Evolutionary conservation across 169 alveolate genomes (phyloP), one percentile per base, ranked within the genome.

Genomic region (Amoebophrya sp.): DNA sequence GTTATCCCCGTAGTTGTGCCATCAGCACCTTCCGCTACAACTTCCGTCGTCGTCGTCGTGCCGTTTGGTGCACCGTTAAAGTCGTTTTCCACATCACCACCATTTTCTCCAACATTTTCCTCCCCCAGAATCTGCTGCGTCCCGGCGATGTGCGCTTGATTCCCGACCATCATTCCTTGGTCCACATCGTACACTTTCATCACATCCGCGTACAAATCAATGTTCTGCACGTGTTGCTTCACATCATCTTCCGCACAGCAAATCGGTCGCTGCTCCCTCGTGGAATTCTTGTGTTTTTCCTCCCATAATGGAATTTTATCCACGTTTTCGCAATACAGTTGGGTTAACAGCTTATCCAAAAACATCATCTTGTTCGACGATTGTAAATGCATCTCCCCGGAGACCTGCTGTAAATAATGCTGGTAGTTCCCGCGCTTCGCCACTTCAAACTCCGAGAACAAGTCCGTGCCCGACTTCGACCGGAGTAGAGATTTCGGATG

Each of bases 261-360:
- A 1, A 25, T 66, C 35, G 83, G 83, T 25, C 83, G 12, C 18
- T 18, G 35, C n/a, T n/a, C n/a, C n/a, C n/a, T n/a, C 7, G 12
- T 25, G 7, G 29, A 77, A 40, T 90, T 91, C 88, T 38, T 12
- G 55, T 32, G 92, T 33, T 32, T 40, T 14, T 77, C 14, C 25
- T 39, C 1, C 35, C 66, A 91, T 0, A 38, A 91, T n/a, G 40
- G 89, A 12, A n/a, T 25, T 23, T 55, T 32, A 14, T 38, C 93
- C 47, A 97, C 95, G 91, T 95, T 96, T 77, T 96, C 97, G 55
- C 94, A 94, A 93, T 96, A 97, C 90, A 96, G 94, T 83, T 96
- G 98, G 94, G 96, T 94, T 93, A 97, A 93, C 77, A 97, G 94
- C 94, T 96, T 96, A 92, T 97, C 99, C 92, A 97, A 93, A 93